phyloP scores from a whole-genome alignment of 2,329 filamentous ascomycete genomes.

The Fusarium sororula region DNA sequence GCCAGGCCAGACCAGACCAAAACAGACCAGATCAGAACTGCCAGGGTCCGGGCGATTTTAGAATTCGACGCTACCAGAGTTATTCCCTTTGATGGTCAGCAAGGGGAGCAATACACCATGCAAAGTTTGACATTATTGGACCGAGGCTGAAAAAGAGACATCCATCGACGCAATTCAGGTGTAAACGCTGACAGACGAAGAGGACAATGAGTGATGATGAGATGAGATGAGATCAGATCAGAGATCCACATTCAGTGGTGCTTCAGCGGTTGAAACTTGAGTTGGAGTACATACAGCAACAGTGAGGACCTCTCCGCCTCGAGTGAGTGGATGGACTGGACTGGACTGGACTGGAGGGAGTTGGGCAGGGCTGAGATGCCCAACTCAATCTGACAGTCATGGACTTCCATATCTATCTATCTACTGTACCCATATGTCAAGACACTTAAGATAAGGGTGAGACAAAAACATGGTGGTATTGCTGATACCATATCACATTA shows the following conservation, averaged over 20 bases:
- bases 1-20: background rate
- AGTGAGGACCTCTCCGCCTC: background rate
- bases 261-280: background rate
- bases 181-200: background rate
- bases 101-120: background rate
- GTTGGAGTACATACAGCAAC: background rate
- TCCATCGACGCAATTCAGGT: background rate
- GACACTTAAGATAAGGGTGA: background rate
- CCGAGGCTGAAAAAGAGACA: background rate
- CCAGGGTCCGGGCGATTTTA: conserved; percentile 11
- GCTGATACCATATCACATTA: background rate
- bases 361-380: conserved; percentile 18
- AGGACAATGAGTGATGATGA: background rate
- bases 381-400: background rate
- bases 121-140: background rate
- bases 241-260: conserved; percentile 6
- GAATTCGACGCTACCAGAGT: conserved; percentile 1
- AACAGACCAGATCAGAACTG: background rate
- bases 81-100: background rate
- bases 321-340: background rate
- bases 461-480: background rate
- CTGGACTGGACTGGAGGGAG: background rate
- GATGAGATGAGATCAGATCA: conserved; percentile 5
- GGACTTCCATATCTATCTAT: background rate
- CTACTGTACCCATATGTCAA: background rate